A percentile compares a stretch with the other conserved stretches of the same genome.
phyloP scores from a whole-genome alignment of 306 rosid genomes.

The Sindora glabra region DNA sequence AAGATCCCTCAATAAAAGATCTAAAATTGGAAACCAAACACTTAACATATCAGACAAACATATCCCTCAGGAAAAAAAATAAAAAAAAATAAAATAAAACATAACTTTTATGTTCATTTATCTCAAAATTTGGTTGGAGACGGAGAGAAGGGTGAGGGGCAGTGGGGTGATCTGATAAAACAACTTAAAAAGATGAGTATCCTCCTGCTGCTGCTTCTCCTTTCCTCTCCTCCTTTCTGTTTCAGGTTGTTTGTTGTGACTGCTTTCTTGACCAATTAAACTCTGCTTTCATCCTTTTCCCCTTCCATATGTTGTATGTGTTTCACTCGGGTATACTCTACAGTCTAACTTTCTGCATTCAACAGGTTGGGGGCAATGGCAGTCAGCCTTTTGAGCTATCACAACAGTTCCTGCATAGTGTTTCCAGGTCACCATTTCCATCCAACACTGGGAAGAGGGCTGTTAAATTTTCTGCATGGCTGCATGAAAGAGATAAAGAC shows the following conservation, averaged over 20 bases:
- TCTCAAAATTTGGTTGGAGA: no score
- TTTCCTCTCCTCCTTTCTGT: neutral
- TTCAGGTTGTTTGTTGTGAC: neutral
- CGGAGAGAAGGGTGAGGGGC: no score
- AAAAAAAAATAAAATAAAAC: no score
- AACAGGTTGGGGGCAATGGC: slow-evolving; percentile 70
- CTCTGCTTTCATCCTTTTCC: neutral
- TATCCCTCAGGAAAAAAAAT: no score
- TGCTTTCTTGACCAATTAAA: neutral
- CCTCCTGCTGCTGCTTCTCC: neutral
- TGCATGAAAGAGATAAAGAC: slow-evolving; percentile 52
- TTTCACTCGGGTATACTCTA: neutral
- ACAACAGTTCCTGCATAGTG: slow-evolving; percentile 58
- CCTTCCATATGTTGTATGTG: no score
- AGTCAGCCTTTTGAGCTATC: slow-evolving; percentile 70
- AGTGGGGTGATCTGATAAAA: no score
- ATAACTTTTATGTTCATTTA: no score
- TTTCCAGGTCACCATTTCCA: slow-evolving; percentile 82
- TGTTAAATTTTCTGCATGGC: slow-evolving; percentile 54
- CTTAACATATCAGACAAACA: no score
- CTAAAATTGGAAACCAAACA: no score
- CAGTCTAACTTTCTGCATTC: slow-evolving; percentile 17
- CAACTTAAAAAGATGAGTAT: no score
- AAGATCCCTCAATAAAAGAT: no score
- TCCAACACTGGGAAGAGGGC: slow-evolving; percentile 62